Conservation (phyloP, 2,329 filamentous ascomycete species). For the Fusarium nygamai region DNA sequence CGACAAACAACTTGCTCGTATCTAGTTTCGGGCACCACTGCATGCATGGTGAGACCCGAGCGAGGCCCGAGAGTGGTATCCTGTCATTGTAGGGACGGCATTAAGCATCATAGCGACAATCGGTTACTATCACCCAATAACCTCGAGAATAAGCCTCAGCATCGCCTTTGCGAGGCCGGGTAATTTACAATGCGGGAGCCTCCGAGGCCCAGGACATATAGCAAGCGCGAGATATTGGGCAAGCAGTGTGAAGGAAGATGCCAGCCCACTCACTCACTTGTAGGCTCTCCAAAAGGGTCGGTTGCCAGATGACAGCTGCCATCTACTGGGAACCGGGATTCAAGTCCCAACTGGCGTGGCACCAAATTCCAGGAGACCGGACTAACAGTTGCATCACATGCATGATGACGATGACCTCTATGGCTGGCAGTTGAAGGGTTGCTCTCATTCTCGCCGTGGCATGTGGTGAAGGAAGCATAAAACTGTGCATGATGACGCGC, state of each 20-base stretch:
- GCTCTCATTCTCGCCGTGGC: background rate
- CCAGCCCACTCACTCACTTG: background rate
- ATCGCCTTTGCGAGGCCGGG: background rate
- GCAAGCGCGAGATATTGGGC: background rate
- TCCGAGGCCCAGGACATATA: background rate
- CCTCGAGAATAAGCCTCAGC: background rate
- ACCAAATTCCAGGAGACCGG: slow-evolving; percentile 22
- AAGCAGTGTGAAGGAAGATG: background rate
- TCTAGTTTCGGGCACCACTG: slow-evolving; percentile 3
- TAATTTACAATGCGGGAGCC: background rate
- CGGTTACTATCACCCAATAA: background rate
- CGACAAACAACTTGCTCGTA: background rate
- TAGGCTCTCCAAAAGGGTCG: background rate
- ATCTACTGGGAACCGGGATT: background rate
- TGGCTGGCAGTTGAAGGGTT: background rate
- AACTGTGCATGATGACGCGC: slow-evolving; percentile 25
- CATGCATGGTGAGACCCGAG: background rate
- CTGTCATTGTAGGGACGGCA: background rate
- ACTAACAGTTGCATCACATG: slow-evolving; percentile 19
- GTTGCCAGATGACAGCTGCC: background rate
- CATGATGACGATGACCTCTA: slow-evolving; percentile 23
- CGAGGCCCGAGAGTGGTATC: background rate
- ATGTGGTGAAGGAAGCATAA: slow-evolving; percentile 14
- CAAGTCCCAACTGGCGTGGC: slow-evolving; percentile 8
- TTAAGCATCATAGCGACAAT: background rate